Evolutionary conservation across 352 stramenopile species (phyloP).

Genomic region (Pythium utonaiense): DNA sequence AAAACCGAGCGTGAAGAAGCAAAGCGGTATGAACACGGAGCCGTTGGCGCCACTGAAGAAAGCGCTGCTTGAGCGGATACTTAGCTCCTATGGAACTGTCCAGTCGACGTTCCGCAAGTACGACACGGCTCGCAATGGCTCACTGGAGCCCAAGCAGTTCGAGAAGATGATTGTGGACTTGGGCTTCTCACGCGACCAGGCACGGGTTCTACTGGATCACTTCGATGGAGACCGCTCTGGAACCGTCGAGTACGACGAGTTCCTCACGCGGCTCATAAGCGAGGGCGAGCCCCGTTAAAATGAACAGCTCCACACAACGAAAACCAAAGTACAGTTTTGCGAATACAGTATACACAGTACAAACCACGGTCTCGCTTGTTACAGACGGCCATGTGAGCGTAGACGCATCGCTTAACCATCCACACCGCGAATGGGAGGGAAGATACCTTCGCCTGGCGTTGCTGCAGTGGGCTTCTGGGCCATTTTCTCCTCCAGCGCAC

Average conservation of each 20-base stretch:
- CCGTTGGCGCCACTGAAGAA: not conserved
- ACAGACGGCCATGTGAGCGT: not conserved
- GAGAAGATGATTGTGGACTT: conserved; percentile 38
- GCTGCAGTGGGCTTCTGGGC: conserved; percentile 4
- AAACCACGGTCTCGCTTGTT: not conserved
- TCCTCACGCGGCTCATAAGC: conserved; percentile 3
- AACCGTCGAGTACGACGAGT: conserved; percentile 59
- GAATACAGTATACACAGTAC: not conserved
- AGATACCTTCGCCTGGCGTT: conserved; percentile 13
- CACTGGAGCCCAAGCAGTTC: conserved; percentile 40
- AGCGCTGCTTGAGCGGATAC: conserved; percentile 33
- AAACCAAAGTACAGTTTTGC: not conserved
- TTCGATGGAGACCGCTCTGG: conserved; percentile 50
- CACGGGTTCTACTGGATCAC: conserved; percentile 26
- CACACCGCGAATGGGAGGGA: conserved; percentile 43
- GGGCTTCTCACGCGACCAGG: conserved; percentile 29
- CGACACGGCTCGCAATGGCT: conserved; percentile 36
- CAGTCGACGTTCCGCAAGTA: conserved; percentile 53
- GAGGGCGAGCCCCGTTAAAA: not conserved
- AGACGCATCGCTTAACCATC: conserved; percentile 26
- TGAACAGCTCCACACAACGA: too few species aligned
- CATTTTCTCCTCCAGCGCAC: conserved; percentile 71
- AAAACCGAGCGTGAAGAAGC: conserved; percentile 2
- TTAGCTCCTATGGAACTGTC: conserved; percentile 39
- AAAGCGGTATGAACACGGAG: not conserved